Conservation (phyloP, 352 stramenopile genomes). For the Phytophthora macrochlamydospora region DNA sequence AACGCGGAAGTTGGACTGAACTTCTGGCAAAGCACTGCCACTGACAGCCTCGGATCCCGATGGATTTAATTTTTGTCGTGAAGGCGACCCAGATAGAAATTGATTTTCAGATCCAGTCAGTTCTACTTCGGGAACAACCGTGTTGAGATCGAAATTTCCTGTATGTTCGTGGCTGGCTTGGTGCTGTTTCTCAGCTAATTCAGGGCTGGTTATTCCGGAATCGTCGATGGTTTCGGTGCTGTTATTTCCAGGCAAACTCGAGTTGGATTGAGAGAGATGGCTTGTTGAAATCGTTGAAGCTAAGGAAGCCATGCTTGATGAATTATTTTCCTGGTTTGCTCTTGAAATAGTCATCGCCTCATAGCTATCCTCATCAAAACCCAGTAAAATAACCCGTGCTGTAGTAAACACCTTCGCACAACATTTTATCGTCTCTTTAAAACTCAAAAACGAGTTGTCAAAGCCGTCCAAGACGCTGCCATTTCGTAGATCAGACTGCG, state of each 20-base stretch:
- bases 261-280: constrained; percentile 14
- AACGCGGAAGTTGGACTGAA: constrained; percentile 5
- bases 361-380: constrained; percentile 76
- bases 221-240: background rate
- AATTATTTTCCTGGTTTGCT: constrained; percentile 7
- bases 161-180: background rate
- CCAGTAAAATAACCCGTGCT: constrained; percentile 62
- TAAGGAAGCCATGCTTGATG: constrained; percentile 1
- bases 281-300: constrained; percentile 8
- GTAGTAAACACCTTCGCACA: constrained; percentile 43
- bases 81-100: constrained; percentile 12
- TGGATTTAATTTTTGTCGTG: constrained; percentile 7
- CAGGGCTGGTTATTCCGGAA: background rate
- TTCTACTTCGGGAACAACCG: constrained; percentile 10
- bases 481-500: constrained; percentile 58
- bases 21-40: background rate
- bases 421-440: constrained; percentile 43
- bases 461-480: constrained; percentile 83
- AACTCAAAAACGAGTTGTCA: constrained; percentile 54
- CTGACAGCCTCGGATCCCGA: background rate
- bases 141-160: background rate
- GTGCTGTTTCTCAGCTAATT: background rate
- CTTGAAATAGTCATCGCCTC: constrained; percentile 43
- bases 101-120: constrained; percentile 4
- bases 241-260: constrained; percentile 15